phyloP scores from a whole-genome alignment of 208 protist genomes.

The Acanthamoeba culbertsoni region DNA sequence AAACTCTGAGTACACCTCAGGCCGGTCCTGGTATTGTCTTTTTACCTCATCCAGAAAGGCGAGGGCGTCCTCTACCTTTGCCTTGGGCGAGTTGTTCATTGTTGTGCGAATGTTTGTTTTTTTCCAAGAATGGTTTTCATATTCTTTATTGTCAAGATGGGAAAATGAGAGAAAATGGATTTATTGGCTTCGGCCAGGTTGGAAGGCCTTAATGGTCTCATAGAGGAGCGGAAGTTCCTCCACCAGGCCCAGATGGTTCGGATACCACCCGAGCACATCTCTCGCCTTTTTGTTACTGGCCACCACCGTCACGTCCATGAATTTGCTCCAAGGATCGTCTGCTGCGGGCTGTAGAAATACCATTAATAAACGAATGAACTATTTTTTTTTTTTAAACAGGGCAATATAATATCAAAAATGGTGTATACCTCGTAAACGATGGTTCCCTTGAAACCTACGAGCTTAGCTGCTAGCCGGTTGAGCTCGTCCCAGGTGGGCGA shows the following conservation, averaged over 20 bases:
- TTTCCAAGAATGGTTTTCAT: too few relatives aligned
- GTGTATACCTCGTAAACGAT: constrained; percentile 7
- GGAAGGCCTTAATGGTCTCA: background rate
- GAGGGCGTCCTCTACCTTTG: too few relatives aligned
- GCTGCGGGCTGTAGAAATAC: background rate
- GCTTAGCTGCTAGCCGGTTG: background rate
- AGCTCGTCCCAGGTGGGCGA: constrained; percentile 40
- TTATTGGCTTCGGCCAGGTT: background rate
- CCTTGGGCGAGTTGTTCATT: too few relatives aligned
- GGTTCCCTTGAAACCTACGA: background rate
- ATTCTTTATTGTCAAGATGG: too few relatives aligned
- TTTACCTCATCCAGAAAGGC: too few relatives aligned
- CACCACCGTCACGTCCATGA: background rate
- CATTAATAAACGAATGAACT: background rate
- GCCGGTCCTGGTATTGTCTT: too few relatives aligned
- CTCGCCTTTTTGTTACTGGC: constrained; percentile 7
- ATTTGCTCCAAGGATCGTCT: background rate
- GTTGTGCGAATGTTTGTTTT: too few relatives aligned
- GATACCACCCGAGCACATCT: constrained; percentile 45
- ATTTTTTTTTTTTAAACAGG: background rate
- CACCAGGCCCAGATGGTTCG: constrained; percentile 22
- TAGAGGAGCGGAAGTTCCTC: constrained; percentile 7
- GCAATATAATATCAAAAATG: background rate
- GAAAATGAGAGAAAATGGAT: too few relatives aligned
- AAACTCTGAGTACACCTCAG: too few relatives aligned